Base-by-base conservation (phyloP, 192 early-diverging fungal genomes). In the Diversispora eburnea region DNA sequence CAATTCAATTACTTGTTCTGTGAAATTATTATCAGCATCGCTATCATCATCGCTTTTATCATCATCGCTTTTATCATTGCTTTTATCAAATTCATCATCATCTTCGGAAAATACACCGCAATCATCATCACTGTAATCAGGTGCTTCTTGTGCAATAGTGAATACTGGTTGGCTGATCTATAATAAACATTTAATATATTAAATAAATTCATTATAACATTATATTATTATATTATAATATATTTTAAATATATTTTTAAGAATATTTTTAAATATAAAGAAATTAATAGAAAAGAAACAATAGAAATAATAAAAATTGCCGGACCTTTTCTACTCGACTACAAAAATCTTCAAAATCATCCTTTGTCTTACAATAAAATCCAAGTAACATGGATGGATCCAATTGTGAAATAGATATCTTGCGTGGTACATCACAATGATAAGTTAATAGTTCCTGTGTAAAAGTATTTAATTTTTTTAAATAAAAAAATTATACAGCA, bases 361-460 rank as follows among this genome's bases (percentile, higher is more conserved):
- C 66, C 22, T 74, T 63, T 48, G 85, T 85, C 25, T 79, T 76
- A 70, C 88, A 90, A 77, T 90, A 96, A 76, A 97, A 99, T 3
- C 95, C 95, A 74, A 97, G 80, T 3, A 97, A 85, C 88, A 99
- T 91, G 3, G 93, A 96, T 1, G 97, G 97, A 77, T 99, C 97
- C 58, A 99, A 77, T 13, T 88, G 79, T 17, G 81, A 83, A 41
- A 99, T 85, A 15, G 90, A 78, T 25, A 97, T 84, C 66, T 90
- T 91, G 13, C 90, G 85, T 2, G 91, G 87, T 4, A 79, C 86
- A 39, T 81, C 84, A 80, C 94, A 96, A 76, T 95, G 93, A 77
- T 93, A 99, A 17, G 91, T 89, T 8, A 83, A 77, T 67, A 95
- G 78, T 66, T 96, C 92, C 75, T 89, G 73, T 20, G 67, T 56